These are phyloP conservation scores for Saussurea involucrata DNA, from an alignment of 129 eudicot species.

Conservation along the genomic window DNA sequence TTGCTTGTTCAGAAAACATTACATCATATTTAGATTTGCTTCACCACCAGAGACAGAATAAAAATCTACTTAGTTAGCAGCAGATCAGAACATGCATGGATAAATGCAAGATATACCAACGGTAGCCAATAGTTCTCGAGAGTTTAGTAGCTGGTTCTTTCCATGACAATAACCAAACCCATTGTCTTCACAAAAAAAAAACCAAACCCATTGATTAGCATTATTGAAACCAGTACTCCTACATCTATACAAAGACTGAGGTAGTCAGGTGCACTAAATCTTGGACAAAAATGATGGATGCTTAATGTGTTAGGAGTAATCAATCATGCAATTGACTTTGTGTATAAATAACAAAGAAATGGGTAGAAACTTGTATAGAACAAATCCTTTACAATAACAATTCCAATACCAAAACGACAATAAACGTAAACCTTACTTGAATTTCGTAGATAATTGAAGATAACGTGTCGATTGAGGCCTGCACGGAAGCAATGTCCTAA, in stretches of 20 bases:
- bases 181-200: too few relatives aligned
- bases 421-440: too few relatives aligned
- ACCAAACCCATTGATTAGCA: slow-evolving; percentile 22
- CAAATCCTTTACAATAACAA: too few relatives aligned
- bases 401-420: too few relatives aligned
- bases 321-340: too few relatives aligned
- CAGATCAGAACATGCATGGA: neutral
- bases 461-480: too few relatives aligned
- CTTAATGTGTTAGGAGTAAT: too few relatives aligned
- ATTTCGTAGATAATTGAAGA: too few relatives aligned
- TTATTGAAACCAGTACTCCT: slow-evolving; percentile 3
- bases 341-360: too few relatives aligned
- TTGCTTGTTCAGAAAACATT: neutral
- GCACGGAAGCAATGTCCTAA: too few relatives aligned
- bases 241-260: slow-evolving; percentile 2
- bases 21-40: neutral
- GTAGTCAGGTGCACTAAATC: neutral
- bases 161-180: slow-evolving; percentile 14
- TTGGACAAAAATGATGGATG: slow-evolving; percentile 15
- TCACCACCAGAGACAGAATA: neutral
- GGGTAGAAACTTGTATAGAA: too few relatives aligned
- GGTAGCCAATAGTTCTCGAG: neutral
- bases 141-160: slow-evolving; percentile 16
- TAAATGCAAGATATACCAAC: slow-evolving; percentile 3
- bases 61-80: neutral